phyloP scores from a whole-genome alignment of 495 filamentous ascomycete genomes.

The Monascus purpureus region DNA sequence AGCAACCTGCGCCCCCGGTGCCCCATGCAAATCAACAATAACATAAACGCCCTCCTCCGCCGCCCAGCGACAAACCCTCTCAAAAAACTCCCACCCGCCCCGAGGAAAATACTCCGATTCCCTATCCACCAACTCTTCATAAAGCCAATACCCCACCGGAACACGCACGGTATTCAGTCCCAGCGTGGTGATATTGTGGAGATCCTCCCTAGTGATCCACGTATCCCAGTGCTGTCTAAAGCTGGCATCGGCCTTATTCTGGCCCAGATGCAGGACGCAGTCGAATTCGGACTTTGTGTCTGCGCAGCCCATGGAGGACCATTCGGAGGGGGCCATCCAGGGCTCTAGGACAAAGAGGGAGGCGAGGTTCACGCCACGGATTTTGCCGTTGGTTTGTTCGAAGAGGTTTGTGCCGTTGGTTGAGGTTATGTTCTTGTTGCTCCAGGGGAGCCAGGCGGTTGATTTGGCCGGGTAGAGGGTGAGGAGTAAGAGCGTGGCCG shows the following conservation, averaged over 20 bases:
- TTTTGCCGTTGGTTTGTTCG: no score
- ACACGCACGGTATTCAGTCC: constrained; percentile 50
- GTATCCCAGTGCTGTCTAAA: constrained; percentile 45
- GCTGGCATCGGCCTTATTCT: constrained; percentile 34
- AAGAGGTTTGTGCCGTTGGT: no score
- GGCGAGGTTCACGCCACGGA: no score
- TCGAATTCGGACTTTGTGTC: constrained; percentile 38
- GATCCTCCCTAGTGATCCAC: constrained; percentile 44
- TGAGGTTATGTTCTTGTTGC: no score
- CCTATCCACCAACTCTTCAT: constrained; percentile 39
- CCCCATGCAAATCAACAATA: constrained; percentile 52
- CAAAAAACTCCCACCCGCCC: constrained; percentile 39
- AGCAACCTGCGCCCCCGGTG: constrained; percentile 40
- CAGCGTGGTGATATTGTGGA: constrained; percentile 35
- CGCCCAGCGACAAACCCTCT: constrained; percentile 41
- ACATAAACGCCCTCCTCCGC: constrained; percentile 43
- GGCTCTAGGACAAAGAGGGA: no score
- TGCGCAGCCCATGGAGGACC: constrained; percentile 42
- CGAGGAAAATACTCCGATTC: constrained; percentile 42
- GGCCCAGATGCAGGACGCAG: constrained; percentile 40
- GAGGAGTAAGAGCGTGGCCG: no score
- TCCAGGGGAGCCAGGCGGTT: no score
- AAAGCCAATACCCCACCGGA: constrained; percentile 51
- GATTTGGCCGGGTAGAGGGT: no score
- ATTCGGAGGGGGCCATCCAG: constrained; percentile 39